phyloP scores from a whole-genome alignment of 495 filamentous ascomycete genomes.

The Pseudotulostoma volvatum region DNA sequence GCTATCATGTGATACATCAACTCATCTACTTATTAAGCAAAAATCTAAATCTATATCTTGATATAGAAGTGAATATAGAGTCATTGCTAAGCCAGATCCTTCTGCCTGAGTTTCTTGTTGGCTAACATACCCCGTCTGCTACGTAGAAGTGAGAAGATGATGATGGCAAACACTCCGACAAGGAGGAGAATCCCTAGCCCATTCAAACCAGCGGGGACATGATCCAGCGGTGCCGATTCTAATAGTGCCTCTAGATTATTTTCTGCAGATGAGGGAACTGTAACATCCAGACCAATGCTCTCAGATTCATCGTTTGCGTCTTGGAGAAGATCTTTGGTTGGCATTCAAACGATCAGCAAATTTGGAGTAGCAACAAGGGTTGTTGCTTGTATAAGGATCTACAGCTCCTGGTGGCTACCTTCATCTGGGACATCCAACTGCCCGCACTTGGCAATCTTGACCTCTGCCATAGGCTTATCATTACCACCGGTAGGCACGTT shows the following conservation, averaged over 20 bases:
- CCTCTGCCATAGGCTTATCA: conserved; percentile 55
- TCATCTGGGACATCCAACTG: conserved; percentile 53
- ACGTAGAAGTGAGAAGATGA: neutral
- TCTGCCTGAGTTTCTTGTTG: neutral
- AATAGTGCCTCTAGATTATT: conserved; percentile 2
- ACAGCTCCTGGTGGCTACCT: conserved; percentile 98
- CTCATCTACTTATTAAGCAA: no score
- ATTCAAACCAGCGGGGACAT: neutral
- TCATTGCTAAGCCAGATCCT: neutral
- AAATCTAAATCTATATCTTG: no score
- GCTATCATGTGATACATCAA: no score
- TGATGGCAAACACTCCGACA: neutral
- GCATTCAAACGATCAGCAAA: conserved; percentile 22
- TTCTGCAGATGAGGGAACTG: conserved; percentile 7
- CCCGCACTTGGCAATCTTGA: conserved; percentile 91
- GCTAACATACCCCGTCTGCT: neutral
- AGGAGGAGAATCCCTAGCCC: neutral
- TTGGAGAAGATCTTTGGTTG: conserved; percentile 17
- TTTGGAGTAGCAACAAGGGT: conserved; percentile 11
- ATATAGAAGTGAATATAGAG: no score
- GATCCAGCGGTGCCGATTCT: neutral
- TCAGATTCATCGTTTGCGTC: conserved; percentile 14
- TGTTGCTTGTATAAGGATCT: conserved; percentile 25
- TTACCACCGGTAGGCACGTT: conserved; percentile 49
- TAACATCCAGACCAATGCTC: conserved; percentile 22